Percentiles rank a stretch among this genome's conserved stretches.
These are phyloP conservation scores for Chytridium lagenaria DNA, from an alignment of 371 early-diverging fungal species.

Conservation along the genomic window DNA sequence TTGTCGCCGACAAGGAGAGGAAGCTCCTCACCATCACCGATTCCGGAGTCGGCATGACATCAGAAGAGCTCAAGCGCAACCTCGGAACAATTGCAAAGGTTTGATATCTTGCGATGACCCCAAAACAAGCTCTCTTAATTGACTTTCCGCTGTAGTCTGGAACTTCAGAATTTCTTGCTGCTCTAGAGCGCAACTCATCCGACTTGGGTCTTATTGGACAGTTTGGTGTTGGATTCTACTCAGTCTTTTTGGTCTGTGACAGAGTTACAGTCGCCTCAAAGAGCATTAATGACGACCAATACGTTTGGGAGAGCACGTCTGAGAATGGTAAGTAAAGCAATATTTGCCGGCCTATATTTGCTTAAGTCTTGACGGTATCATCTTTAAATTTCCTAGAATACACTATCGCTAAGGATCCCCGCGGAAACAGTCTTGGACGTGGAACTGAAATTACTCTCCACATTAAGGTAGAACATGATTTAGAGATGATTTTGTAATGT, in stretches of 20 bases:
- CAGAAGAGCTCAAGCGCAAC: constrained; percentile 84
- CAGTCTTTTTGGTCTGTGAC: constrained; percentile 73
- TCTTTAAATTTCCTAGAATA: constrained; percentile 62
- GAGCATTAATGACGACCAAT: constrained; percentile 78
- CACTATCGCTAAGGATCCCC: constrained; percentile 85
- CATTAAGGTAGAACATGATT: constrained; percentile 62
- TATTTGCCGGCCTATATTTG: not conserved
- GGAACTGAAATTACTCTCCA: constrained; percentile 92
- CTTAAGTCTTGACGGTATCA: not conserved
- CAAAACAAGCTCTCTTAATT: no score
- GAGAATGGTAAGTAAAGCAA: constrained; percentile 51
- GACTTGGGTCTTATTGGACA: constrained; percentile 70
- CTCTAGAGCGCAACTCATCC: constrained; percentile 59
- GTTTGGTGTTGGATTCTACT: constrained; percentile 99
- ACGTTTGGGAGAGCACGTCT: constrained; percentile 83
- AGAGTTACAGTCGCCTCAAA: constrained; percentile 93
- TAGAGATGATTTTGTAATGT: not conserved
- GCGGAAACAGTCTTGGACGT: constrained; percentile 74
- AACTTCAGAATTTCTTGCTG: constrained; percentile 81
- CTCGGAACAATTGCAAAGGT: constrained; percentile 95
- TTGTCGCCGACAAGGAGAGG: constrained; percentile 71
- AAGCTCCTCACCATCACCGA: constrained; percentile 84
- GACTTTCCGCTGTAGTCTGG: constrained; percentile 49
- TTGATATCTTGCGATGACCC: constrained; percentile 23
- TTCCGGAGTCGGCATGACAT: constrained; percentile 97